Percentiles rank a stretch among this genome's conserved stretches.
These are phyloP conservation scores for Trichoderma lentiforme DNA, from an alignment of 2,329 filamentous ascomycete species.

Conservation along the genomic window DNA sequence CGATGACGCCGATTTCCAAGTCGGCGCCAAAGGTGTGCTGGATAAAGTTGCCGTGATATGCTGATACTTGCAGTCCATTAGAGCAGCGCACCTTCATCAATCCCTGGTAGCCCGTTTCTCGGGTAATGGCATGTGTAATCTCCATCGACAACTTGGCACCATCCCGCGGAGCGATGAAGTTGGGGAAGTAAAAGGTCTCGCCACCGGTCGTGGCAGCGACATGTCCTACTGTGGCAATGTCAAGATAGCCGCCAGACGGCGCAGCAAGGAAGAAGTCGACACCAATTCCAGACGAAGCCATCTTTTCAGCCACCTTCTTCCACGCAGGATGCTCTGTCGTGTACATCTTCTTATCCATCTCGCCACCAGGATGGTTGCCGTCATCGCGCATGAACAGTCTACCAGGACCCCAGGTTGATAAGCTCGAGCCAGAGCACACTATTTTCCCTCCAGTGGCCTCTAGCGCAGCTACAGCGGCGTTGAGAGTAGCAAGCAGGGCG, in stretches of 20 bases:
- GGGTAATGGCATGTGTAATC: constrained; percentile 77
- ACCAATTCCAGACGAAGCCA: constrained; percentile 83
- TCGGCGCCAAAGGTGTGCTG: constrained; percentile 95
- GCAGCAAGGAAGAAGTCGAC: constrained; percentile 93
- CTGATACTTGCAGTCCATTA: constrained; percentile 86
- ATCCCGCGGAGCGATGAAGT: constrained; percentile 87
- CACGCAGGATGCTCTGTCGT: constrained; percentile 85
- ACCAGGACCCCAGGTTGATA: constrained; percentile 90
- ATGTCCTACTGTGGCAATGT: constrained; percentile 88
- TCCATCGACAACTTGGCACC: constrained; percentile 79
- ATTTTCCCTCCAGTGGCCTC: constrained; percentile 89
- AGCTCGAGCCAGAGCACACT: constrained; percentile 77
- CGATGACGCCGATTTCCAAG: constrained; percentile 86
- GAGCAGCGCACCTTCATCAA: constrained; percentile 98
- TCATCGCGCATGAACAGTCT: constrained; percentile 83
- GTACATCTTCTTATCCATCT: constrained; percentile 88
- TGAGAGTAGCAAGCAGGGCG: constrained; percentile 78
- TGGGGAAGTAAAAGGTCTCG: constrained; percentile 95
- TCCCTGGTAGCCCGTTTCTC: constrained; percentile 92
- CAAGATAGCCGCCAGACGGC: constrained; percentile 84
- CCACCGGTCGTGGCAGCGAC: constrained; percentile 86
- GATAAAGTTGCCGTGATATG: constrained; percentile 95
- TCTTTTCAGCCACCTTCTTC: constrained; percentile 80
- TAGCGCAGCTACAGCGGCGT: constrained; percentile 78
- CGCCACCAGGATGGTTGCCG: constrained; percentile 77